Evolutionary conservation across 345 rosid species (phyloP).

Genomic region (Dimocarpus longan): DNA sequence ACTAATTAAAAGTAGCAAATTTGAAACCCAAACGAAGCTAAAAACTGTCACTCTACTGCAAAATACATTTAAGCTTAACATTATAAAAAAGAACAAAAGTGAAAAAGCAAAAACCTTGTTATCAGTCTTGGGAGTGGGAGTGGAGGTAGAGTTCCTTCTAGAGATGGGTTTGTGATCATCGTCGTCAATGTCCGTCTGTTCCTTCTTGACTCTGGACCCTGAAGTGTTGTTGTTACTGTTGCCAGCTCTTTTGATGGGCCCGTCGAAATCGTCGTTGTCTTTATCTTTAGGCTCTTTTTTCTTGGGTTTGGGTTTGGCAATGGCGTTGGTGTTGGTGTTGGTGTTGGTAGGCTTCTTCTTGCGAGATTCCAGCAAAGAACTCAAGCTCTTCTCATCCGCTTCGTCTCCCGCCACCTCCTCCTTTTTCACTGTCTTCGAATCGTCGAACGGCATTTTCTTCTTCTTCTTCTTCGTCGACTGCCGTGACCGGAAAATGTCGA

Average conservation of each 20-base stretch:
- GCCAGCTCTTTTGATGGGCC: conserved; percentile 30
- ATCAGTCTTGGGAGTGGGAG: conserved; percentile 40
- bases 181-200: conserved; percentile 27
- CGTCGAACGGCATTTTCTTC: conserved; percentile 62
- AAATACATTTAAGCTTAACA: background rate
- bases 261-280: conserved; percentile 32
- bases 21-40: background rate
- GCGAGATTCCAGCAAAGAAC: conserved; percentile 44
- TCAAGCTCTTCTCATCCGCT: conserved; percentile 49
- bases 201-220: conserved; percentile 39
- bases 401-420: conserved; percentile 22
- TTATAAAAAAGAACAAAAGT: background rate
- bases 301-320: conserved; percentile 39
- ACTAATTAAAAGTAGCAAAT: background rate
- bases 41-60: background rate
- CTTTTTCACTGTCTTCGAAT: conserved; percentile 44
- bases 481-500: background rate
- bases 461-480: background rate
- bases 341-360: conserved; percentile 50
- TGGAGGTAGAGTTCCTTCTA: conserved; percentile 36
- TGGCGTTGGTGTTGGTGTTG: conserved; percentile 18
- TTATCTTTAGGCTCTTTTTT: conserved; percentile 45
- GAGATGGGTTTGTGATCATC: conserved; percentile 50
- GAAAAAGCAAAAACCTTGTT: conserved; percentile 39
- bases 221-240: background rate